Percentiles rank a stretch among this genome's conserved stretches.
phyloP scores from a whole-genome alignment of 768 basidiomycete species.

The Symmetrospora coprosmae region DNA sequence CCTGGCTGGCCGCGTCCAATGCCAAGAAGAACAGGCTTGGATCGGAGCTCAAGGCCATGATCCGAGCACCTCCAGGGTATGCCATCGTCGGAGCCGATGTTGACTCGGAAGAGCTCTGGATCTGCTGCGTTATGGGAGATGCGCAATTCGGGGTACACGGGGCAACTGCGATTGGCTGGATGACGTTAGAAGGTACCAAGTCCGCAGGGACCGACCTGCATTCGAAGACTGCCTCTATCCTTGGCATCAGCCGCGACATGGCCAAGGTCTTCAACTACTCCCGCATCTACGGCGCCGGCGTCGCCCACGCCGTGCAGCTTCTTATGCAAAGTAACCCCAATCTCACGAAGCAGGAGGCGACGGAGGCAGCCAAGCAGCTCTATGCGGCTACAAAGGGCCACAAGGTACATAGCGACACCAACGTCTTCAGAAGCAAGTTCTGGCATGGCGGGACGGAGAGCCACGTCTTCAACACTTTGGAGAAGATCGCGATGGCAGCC shows the following conservation, averaged over 20 bases:
- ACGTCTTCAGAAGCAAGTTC: slow-evolving; percentile 50
- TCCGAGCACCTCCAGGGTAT: slow-evolving; percentile 82
- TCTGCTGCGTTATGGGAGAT: slow-evolving; percentile 95
- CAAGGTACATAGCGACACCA: slow-evolving; percentile 25
- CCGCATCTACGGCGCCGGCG: slow-evolving; percentile 94
- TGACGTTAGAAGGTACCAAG: slow-evolving; percentile 97
- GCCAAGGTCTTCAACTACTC: slow-evolving; percentile 99
- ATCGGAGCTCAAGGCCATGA: slow-evolving; percentile 95
- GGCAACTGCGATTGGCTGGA: slow-evolving; percentile 94
- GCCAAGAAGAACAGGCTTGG: slow-evolving; percentile 97
- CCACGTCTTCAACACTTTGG: slow-evolving; percentile 93
- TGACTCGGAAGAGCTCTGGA: slow-evolving; percentile 98
- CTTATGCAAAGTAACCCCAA: slow-evolving; percentile 68
- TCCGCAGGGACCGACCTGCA: slow-evolving; percentile 86
- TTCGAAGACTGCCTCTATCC: slow-evolving; percentile 84
- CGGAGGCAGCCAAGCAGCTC: slow-evolving; percentile 62
- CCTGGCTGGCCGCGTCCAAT: slow-evolving; percentile 96
- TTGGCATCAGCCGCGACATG: slow-evolving; percentile 81
- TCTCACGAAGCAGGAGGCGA: slow-evolving; percentile 65
- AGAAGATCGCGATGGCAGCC: slow-evolving; percentile 78
- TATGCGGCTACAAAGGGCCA: slow-evolving; percentile 82
- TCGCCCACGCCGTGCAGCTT: slow-evolving; percentile 78
- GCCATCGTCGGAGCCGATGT: slow-evolving; percentile 95
- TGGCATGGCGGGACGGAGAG: slow-evolving; percentile 97
- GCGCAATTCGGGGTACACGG: slow-evolving; percentile 95